phyloP scores from a whole-genome alignment of 257 asterid genomes.

The Penstemon barbatus region DNA sequence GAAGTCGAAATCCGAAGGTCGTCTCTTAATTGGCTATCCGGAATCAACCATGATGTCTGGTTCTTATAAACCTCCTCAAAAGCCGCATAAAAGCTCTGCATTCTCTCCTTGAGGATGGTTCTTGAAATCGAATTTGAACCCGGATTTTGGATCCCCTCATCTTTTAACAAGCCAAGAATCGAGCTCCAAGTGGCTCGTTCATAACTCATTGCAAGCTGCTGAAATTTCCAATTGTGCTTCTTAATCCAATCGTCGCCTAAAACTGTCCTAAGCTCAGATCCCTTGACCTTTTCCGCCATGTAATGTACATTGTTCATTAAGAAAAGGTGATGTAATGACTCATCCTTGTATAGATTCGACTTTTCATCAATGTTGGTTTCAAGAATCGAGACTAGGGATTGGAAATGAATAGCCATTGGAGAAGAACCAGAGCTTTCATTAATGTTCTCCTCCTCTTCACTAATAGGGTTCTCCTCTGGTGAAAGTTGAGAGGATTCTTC shows the following conservation, averaged over 20 bases:
- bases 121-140: conserved; percentile 65
- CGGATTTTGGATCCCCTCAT: conserved; percentile 70
- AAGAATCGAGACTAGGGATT: conserved; percentile 58
- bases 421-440: conserved; percentile 32
- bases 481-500: conserved; percentile 35
- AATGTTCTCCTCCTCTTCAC: conserved; percentile 53
- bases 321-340: conserved; percentile 70
- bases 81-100: conserved; percentile 68
- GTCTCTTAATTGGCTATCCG: conserved; percentile 70
- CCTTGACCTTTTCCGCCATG: conserved; percentile 80
- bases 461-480: conserved; percentile 50
- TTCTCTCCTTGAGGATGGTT: conserved; percentile 65
- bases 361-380: conserved; percentile 69
- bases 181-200: conserved; percentile 95
- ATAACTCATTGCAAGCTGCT: conserved; percentile 78
- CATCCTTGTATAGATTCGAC: conserved; percentile 78
- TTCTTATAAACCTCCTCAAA: conserved; percentile 93
- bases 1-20: conserved; percentile 79
- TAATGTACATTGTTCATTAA: conserved; percentile 86
- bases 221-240: conserved; percentile 80
- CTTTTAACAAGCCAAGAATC: conserved; percentile 61
- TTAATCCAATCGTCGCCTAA: conserved; percentile 80
- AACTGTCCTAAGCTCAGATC: conserved; percentile 59
- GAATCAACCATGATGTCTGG: conserved; percentile 86
- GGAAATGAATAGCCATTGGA: conserved; percentile 52